Conservation (phyloP, 345 rosid genomes). For the Passiflora organensis region DNA sequence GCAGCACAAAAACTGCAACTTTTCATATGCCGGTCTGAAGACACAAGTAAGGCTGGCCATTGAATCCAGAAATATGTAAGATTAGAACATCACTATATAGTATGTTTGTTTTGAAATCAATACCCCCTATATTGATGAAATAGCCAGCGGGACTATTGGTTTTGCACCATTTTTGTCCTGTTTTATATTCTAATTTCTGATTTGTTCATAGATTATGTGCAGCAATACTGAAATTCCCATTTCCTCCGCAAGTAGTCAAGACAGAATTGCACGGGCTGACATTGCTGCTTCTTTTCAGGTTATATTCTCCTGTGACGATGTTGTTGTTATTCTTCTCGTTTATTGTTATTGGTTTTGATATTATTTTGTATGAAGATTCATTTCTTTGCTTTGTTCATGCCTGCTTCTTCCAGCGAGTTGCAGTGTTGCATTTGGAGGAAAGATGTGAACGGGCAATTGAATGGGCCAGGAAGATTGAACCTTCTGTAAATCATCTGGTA, state of each 20-base stretch:
- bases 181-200: constrained; percentile 8
- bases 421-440: constrained; percentile 92
- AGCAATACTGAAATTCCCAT: constrained; percentile 65
- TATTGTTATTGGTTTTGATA: neutral
- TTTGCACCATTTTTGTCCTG: neutral
- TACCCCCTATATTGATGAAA: constrained; percentile 4
- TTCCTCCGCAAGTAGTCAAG: constrained; percentile 60
- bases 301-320: neutral
- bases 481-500: constrained; percentile 75
- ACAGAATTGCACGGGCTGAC: constrained; percentile 78
- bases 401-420: constrained; percentile 60
- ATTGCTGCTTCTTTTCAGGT: constrained; percentile 98
- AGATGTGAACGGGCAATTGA: constrained; percentile 84
- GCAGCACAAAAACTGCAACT: constrained; percentile 87
- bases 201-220: constrained; percentile 15
- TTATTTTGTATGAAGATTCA: neutral
- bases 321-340: neutral
- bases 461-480: constrained; percentile 86
- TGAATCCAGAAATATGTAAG: constrained; percentile 76
- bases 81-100: constrained; percentile 4
- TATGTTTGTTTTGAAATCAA: constrained; percentile 8
- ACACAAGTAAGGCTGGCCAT: constrained; percentile 92
- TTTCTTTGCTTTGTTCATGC: constrained; percentile 2
- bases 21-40: constrained; percentile 93
- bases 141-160: neutral